These are phyloP conservation scores for Carex myosuroides DNA, from an alignment of 176 grass and related monocot species.

Conservation along the genomic window DNA sequence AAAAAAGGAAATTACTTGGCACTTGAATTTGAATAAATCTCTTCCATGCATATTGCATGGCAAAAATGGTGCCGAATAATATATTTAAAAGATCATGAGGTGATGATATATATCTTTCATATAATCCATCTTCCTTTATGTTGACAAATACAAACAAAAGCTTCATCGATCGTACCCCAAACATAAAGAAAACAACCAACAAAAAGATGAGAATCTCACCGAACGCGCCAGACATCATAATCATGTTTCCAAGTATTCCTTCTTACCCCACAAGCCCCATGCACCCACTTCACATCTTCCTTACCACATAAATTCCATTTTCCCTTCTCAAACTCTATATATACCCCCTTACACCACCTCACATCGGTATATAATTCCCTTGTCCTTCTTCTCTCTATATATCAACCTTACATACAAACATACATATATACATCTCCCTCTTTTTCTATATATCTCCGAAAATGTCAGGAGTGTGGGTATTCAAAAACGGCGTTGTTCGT, in stretches of 20 bases:
- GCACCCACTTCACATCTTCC: background rate
- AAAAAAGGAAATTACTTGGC: background rate
- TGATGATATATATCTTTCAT: background rate
- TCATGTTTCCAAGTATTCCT: slow-evolving; percentile 28
- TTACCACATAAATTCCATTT: background rate
- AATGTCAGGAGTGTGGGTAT: slow-evolving; percentile 88
- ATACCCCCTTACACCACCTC: slow-evolving; percentile 22
- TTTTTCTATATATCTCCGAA: background rate
- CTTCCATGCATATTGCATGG: background rate
- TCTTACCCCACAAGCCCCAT: slow-evolving; percentile 35
- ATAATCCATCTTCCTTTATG: slow-evolving; percentile 5
- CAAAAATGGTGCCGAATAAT: background rate
- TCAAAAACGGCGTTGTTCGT: slow-evolving; percentile 56
- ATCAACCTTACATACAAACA: background rate
- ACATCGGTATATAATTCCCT: slow-evolving; percentile 27
- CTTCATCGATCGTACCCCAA: slow-evolving; percentile 8
- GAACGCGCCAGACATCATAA: slow-evolving; percentile 19
- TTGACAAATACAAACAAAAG: slow-evolving; percentile 20
- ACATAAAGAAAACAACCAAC: slow-evolving; percentile 1
- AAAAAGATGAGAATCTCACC: slow-evolving; percentile 3
- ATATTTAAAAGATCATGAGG: background rate
- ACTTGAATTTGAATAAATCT: background rate
- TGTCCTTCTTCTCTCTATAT: slow-evolving; percentile 1
- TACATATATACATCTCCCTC: background rate
- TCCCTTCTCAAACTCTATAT: slow-evolving; percentile 43